A percentile compares a stretch with the other conserved stretches of the same genome.
Conservation (phyloP, 2,329 filamentous ascomycete species). For the Aspergillus sp. region DNA sequence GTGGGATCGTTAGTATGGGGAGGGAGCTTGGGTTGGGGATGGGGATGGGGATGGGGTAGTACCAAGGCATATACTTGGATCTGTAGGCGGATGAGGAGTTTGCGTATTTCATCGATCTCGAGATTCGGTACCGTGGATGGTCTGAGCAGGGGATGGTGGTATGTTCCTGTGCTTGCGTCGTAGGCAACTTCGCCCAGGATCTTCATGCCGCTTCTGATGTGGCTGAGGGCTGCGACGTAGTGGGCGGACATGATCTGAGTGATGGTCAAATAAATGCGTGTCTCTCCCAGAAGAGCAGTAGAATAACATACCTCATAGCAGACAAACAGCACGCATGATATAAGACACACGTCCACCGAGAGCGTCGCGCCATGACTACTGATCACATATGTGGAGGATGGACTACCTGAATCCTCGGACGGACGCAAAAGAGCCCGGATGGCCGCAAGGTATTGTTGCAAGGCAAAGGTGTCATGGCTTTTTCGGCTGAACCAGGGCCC, state of each 20-base stretch:
- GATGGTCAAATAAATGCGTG: not conserved
- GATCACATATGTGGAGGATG: not conserved
- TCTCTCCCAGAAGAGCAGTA: too few species aligned
- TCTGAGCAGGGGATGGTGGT: slow-evolving; percentile 14
- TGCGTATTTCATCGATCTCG: slow-evolving; percentile 14
- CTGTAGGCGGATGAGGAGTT: slow-evolving; percentile 11
- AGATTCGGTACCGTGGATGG: slow-evolving; percentile 14
- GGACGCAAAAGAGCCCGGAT: slow-evolving; percentile 10
- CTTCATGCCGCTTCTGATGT: slow-evolving; percentile 24
- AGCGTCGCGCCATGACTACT: not conserved
- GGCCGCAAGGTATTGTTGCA: slow-evolving; percentile 9
- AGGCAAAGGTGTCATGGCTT: slow-evolving; percentile 9
- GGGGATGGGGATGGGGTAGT: too few species aligned
- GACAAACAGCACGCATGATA: slow-evolving; percentile 30
- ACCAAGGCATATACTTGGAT: slow-evolving; percentile 12
- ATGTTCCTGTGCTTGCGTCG: slow-evolving; percentile 9
- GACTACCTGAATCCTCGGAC: not conserved
- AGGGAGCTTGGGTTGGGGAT: too few species aligned
- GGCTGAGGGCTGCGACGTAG: slow-evolving; percentile 24
- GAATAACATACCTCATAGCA: slow-evolving; percentile 24
- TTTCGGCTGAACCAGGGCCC: slow-evolving; percentile 2
- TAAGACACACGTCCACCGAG: slow-evolving; percentile 21
- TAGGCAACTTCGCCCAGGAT: slow-evolving; percentile 22
- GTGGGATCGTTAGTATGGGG: too few species aligned
- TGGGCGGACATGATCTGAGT: slow-evolving; percentile 24